These are phyloP conservation scores for Pythium monospermum DNA, from an alignment of 352 stramenopile genomes.

Conservation along the genomic window DNA sequence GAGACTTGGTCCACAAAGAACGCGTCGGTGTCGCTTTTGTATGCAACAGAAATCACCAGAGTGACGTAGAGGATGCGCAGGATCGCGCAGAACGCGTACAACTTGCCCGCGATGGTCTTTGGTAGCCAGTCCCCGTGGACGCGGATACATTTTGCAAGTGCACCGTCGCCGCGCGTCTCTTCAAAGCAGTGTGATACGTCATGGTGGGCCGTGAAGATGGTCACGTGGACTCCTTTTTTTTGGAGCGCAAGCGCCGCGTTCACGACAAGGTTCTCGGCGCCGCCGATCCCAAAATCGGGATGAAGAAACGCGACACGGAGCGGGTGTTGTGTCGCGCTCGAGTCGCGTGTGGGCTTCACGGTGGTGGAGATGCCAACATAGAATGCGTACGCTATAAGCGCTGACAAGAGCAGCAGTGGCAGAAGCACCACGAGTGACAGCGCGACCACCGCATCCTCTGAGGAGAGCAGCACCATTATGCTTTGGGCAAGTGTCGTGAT, in stretches of 20 bases:
- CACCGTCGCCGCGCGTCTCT: conserved; percentile 82
- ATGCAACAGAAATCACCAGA: conserved; percentile 35
- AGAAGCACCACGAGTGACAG: not conserved
- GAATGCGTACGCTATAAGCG: conserved; percentile 4
- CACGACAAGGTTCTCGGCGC: conserved; percentile 93
- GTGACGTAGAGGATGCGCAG: conserved; percentile 94
- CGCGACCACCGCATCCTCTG: not conserved
- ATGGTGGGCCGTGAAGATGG: conserved; percentile 96
- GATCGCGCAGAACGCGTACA: conserved; percentile 92
- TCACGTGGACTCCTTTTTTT: conserved; percentile 73
- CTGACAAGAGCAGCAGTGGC: not conserved
- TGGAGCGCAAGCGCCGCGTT: conserved; percentile 88
- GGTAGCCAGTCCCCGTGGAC: conserved; percentile 95
- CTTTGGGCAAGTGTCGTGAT: too few species aligned
- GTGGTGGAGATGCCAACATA: conserved; percentile 2
- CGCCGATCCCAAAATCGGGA: conserved; percentile 97
- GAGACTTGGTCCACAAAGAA: conserved; percentile 85
- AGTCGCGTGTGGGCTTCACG: too few species aligned
- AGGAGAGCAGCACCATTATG: not conserved
- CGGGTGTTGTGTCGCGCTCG: too few species aligned
- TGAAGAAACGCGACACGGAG: conserved; percentile 94
- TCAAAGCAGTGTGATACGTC: conserved; percentile 94
- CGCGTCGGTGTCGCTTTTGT: conserved; percentile 51
- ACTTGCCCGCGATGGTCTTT: conserved; percentile 75
- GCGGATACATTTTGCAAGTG: conserved; percentile 70